Evolutionary conservation across 371 early-diverging fungal genomes (phyloP).

Genomic region (Mucor saturninus): DNA sequence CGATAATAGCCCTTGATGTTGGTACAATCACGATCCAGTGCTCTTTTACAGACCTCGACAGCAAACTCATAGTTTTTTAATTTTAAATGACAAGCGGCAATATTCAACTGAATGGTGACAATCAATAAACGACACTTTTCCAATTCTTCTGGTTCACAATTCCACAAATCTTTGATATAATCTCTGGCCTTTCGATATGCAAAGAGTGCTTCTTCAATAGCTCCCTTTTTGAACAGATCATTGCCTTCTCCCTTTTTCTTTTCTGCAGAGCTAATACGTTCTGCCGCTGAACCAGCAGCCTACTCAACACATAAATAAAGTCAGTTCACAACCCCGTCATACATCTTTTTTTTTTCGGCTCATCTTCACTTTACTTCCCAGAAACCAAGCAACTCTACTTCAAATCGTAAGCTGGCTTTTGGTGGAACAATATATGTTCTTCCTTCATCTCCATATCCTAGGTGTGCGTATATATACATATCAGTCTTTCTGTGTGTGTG

Average conservation of each 20-base stretch:
- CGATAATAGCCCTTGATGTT: slow-evolving; percentile 71
- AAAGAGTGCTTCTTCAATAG: slow-evolving; percentile 34
- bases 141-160: slow-evolving; percentile 43
- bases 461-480: too few relatives aligned
- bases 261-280: slow-evolving; percentile 41
- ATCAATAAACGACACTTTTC: slow-evolving; percentile 31
- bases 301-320: neutral
- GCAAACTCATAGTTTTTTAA: slow-evolving; percentile 44
- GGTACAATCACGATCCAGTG: slow-evolving; percentile 55
- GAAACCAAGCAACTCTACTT: slow-evolving; percentile 56
- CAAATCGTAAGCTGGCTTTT: slow-evolving; percentile 58
- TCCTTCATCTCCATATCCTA: slow-evolving; percentile 66
- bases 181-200: slow-evolving; percentile 43
- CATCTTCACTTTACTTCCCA: slow-evolving; percentile 45
- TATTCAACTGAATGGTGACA: slow-evolving; percentile 45
- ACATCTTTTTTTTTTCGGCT: neutral
- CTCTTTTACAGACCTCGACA: slow-evolving; percentile 50
- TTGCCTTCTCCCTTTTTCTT: slow-evolving; percentile 64
- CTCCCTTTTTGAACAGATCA: slow-evolving; percentile 45
- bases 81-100: slow-evolving; percentile 48
- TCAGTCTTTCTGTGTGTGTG: too few relatives aligned
- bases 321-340: neutral
- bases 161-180: slow-evolving; percentile 45
- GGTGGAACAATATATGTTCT: slow-evolving; percentile 55
- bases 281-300: slow-evolving; percentile 29